A percentile compares a stretch with the other conserved stretches of the same genome.
These are phyloP conservation scores for Didymella pinodella DNA, from an alignment of 2,329 filamentous ascomycete genomes.

Conservation along the genomic window DNA sequence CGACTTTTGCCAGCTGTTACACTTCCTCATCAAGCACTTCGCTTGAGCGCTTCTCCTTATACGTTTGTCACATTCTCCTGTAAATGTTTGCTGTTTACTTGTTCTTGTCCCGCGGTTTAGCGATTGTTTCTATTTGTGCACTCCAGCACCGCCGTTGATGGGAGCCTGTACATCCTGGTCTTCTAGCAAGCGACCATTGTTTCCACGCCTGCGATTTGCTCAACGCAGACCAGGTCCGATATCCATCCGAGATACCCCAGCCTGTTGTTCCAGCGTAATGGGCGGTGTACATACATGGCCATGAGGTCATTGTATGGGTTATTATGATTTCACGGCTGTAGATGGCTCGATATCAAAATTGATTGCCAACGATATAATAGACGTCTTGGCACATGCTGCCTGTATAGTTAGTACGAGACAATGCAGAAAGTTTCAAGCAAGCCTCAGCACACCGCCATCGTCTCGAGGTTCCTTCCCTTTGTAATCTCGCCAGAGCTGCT, in stretches of 20 bases:
- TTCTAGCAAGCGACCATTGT: conserved; percentile 10
- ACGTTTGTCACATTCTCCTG: conserved; percentile 29
- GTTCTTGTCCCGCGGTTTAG: conserved; percentile 36
- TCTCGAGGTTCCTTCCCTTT: neutral
- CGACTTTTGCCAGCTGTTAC: conserved; percentile 56
- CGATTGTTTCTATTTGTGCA: conserved; percentile 27
- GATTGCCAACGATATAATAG: conserved; percentile 15
- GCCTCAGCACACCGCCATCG: neutral
- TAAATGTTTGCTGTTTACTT: conserved; percentile 28
- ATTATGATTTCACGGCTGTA: conserved; percentile 20
- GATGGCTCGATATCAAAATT: conserved; percentile 20
- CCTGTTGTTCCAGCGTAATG: conserved; percentile 26
- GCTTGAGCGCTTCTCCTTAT: conserved; percentile 31
- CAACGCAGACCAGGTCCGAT: conserved; percentile 28
- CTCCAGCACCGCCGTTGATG: conserved; percentile 31
- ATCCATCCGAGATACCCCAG: conserved; percentile 39
- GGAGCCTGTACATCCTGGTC: conserved; percentile 10
- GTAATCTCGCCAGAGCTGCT: conserved; percentile 1
- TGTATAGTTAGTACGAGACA: conserved; percentile 18
- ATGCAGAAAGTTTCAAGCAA: conserved; percentile 4
- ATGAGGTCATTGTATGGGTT: conserved; percentile 13
- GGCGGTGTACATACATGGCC: conserved; percentile 25
- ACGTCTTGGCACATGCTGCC: conserved; percentile 7
- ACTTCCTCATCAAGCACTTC: conserved; percentile 51
- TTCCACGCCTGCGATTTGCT: conserved; percentile 11